Conservation (phyloP, 306 rosid species). For the Rosa chinensis region DNA sequence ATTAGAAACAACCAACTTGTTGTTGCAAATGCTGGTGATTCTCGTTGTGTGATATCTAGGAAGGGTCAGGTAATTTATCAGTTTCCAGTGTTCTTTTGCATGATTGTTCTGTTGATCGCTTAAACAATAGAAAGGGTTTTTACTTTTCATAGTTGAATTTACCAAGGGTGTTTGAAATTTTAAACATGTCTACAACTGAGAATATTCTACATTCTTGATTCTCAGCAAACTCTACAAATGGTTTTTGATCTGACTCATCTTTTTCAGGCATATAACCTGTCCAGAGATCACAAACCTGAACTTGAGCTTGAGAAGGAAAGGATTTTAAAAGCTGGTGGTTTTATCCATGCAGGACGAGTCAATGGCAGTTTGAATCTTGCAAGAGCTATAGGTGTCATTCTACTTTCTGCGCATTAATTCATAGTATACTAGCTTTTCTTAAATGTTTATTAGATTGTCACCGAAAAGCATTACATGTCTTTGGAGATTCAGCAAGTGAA, state of each 20-base stretch:
- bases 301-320: constrained; percentile 91
- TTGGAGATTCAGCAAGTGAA: background rate
- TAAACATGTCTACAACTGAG: background rate
- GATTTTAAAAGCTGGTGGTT: constrained; percentile 92
- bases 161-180: background rate
- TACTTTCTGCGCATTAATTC: constrained; percentile 14
- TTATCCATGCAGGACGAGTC: constrained; percentile 93
- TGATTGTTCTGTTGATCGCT: constrained; percentile 2
- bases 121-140: background rate
- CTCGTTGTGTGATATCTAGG: constrained; percentile 93
- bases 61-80: constrained; percentile 81
- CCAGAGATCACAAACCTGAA: constrained; percentile 96
- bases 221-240: background rate
- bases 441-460: background rate
- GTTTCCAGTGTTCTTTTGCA: background rate
- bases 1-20: constrained; percentile 70
- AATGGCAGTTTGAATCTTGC: constrained; percentile 98
- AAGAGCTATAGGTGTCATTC: constrained; percentile 81
- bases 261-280: constrained; percentile 84
- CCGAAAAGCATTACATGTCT: background rate
- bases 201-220: background rate
- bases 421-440: background rate
- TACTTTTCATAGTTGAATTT: background rate
- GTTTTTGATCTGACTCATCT: constrained; percentile 22
- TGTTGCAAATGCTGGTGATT: constrained; percentile 98